A percentile compares a stretch with the other conserved stretches of the same genome.
Conservation (phyloP, 768 basidiomycete genomes). For the Collybiopsis confluens region DNA sequence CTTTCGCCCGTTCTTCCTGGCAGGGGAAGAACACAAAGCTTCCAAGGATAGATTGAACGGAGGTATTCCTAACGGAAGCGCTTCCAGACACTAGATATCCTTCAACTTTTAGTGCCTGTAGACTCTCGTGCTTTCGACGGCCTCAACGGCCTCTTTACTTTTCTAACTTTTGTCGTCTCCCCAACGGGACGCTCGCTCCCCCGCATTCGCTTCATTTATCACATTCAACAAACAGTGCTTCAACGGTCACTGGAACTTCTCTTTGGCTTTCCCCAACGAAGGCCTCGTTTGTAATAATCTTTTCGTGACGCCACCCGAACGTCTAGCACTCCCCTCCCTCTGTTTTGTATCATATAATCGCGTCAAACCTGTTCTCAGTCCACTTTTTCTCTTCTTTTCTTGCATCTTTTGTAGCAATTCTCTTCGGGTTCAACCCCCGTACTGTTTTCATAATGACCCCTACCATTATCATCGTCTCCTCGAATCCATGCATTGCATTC, state of each 20-base stretch:
- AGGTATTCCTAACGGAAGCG: slow-evolving; percentile 32
- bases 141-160: slow-evolving; percentile 6
- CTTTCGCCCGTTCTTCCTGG: slow-evolving; percentile 81
- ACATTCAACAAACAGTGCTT: slow-evolving; percentile 11
- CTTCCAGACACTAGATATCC: slow-evolving; percentile 12
- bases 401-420: slow-evolving; percentile 30
- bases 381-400: slow-evolving; percentile 22
- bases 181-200: slow-evolving; percentile 16
- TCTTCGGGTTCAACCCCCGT: slow-evolving; percentile 86
- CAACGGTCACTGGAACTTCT: slow-evolving; percentile 1
- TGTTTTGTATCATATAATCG: slow-evolving; percentile 11
- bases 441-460: slow-evolving; percentile 32
- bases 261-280: not conserved
- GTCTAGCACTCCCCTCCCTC: slow-evolving; percentile 9
- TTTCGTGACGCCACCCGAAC: not conserved
- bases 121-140: not conserved
- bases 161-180: slow-evolving; percentile 2
- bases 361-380: no score
- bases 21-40: slow-evolving; percentile 57
- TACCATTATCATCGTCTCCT: slow-evolving; percentile 7
- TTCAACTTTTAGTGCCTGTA: not conserved
- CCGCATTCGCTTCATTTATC: slow-evolving; percentile 3
- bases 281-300: no score
- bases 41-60: slow-evolving; percentile 23
- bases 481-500: slow-evolving; percentile 1